Evolutionary conservation across 1,284 basidiomycete species (phyloP).

Genomic region (Ceratobasidium sp.): DNA sequence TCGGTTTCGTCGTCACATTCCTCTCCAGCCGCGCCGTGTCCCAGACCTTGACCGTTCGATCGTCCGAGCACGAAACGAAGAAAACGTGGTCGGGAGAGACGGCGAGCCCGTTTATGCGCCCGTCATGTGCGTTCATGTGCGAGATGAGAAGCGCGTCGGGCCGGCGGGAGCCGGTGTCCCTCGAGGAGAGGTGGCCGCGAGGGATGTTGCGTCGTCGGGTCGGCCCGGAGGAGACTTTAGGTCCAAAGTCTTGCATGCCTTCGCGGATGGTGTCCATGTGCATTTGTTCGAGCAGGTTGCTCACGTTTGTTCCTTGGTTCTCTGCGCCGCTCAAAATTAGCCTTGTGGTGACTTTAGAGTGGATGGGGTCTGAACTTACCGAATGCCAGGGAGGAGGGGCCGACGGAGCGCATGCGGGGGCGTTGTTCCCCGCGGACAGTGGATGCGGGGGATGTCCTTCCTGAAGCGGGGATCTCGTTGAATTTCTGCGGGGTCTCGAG

Average conservation of each 20-base stretch:
- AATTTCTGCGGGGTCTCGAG: conserved; percentile 75
- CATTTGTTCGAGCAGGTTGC: conserved; percentile 85
- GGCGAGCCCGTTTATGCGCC: conserved; percentile 80
- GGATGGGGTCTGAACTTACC: conserved; percentile 59
- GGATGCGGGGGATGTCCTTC: conserved; percentile 56
- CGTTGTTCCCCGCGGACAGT: conserved; percentile 32
- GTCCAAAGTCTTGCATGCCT: conserved; percentile 88
- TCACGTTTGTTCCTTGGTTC: conserved; percentile 86
- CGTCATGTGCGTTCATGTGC: conserved; percentile 86
- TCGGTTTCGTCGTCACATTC: conserved; percentile 79
- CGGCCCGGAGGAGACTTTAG: conserved; percentile 81
- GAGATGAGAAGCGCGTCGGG: conserved; percentile 82
- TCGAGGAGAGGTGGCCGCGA: conserved; percentile 68
- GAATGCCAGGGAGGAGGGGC: conserved; percentile 30
- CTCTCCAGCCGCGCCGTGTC: conserved; percentile 82
- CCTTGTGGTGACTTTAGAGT: too few species aligned
- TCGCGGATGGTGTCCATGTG: conserved; percentile 86
- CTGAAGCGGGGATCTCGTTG: conserved; percentile 71
- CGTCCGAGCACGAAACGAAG: conserved; percentile 90
- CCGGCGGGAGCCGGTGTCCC: conserved; percentile 64
- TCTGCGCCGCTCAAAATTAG: conserved; percentile 60
- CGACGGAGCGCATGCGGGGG: conserved; percentile 13
- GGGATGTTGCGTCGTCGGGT: conserved; percentile 75
- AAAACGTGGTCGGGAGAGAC: conserved; percentile 95
- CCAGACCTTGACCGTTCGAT: conserved; percentile 87